Evolutionary conservation across 2,329 filamentous ascomycete genomes (phyloP), one percentile per base, ranked within the genome.

Genomic region (Cercospora beticola): DNA sequence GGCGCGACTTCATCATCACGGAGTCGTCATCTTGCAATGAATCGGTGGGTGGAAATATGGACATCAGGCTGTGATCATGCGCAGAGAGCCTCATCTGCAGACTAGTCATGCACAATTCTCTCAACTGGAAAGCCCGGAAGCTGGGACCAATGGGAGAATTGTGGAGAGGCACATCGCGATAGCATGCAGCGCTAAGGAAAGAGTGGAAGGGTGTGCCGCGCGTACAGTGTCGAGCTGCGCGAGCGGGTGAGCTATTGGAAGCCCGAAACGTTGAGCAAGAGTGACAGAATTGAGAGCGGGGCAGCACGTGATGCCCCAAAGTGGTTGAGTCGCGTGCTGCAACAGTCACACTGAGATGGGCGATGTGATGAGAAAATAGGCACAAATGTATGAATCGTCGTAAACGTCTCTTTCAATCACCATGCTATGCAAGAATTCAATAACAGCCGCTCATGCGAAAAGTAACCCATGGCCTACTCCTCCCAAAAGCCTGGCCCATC

Each of bases 401-500:
- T 62, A 46, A 30, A 62, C 36, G 5, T 46, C 12, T 46, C 16
- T 30, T 49, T 46, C 26, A 23, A 8, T 57, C 62, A 8, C 62
- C 62, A 49, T 58, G 62, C 62, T 46, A 65, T 65, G 52, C 62
- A 65, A 33, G 36, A 65, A 59, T 10, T 33, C 62, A 46, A 43
- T 8, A 57, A 43, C 62, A n/a, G 58, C 14, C 18, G 40, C 31
- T 40, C 30, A 28, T 54, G 52, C 21, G 36, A n/a, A 58, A 57
- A 14, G 10, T 33, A 30, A 52, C 30, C 36, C 26, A 16, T 46
- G 52, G 23, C 52, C 52, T 12, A 14, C 28, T 43, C 30, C 62
- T 57, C 62, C 62, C 54, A 46, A 40, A 59, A 40, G 52, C 54
- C 26, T 33, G 52, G 56, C 56, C 49, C 31, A 36, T 49, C 62